A percentile compares a stretch with the other conserved stretches of the same genome.
Evolutionary conservation across 1,284 basidiomycete species (phyloP).

Genomic region (Apiotrichum siamense): DNA sequence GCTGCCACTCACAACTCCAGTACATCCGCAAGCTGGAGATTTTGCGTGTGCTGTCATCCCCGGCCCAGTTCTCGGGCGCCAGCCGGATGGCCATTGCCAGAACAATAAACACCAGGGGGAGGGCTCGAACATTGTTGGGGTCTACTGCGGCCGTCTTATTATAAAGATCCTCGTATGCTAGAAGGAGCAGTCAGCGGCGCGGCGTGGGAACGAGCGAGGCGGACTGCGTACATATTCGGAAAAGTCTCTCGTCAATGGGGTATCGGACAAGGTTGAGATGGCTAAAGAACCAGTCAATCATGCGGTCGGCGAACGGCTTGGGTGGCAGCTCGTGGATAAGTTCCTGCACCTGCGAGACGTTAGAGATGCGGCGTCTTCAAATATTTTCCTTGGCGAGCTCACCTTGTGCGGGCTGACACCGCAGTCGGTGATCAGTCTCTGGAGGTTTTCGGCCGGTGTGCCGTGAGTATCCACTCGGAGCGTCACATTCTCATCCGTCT

Average conservation of each 20-base stretch:
- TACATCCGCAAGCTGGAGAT: constrained; percentile 80
- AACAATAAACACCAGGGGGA: constrained; percentile 85
- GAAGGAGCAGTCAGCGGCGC: constrained; percentile 3
- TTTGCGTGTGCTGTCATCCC: constrained; percentile 65
- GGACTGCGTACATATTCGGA: constrained; percentile 53
- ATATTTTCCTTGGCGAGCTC: background rate
- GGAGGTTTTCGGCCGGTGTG: constrained; percentile 46
- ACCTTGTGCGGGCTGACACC: constrained; percentile 76
- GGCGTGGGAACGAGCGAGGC: no score
- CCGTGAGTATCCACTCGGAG: constrained; percentile 45
- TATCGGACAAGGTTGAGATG: constrained; percentile 89
- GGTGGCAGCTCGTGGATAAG: constrained; percentile 82
- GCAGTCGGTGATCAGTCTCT: constrained; percentile 78
- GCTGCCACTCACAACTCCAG: constrained; percentile 70
- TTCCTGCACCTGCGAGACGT: constrained; percentile 57
- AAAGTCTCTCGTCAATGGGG: constrained; percentile 80
- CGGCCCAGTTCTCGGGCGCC: constrained; percentile 74
- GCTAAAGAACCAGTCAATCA: constrained; percentile 48
- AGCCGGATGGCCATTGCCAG: constrained; percentile 82
- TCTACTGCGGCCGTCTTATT: constrained; percentile 66
- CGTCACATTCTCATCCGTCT: constrained; percentile 39
- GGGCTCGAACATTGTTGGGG: constrained; percentile 76
- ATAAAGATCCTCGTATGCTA: constrained; percentile 69
- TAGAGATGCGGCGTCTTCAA: background rate
- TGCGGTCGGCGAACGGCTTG: constrained; percentile 62